A percentile compares a stretch with the other conserved stretches of the same genome.
Evolutionary conservation across 2,329 filamentous ascomycete genomes (phyloP).

Genomic region (Chaetomium sp.): DNA sequence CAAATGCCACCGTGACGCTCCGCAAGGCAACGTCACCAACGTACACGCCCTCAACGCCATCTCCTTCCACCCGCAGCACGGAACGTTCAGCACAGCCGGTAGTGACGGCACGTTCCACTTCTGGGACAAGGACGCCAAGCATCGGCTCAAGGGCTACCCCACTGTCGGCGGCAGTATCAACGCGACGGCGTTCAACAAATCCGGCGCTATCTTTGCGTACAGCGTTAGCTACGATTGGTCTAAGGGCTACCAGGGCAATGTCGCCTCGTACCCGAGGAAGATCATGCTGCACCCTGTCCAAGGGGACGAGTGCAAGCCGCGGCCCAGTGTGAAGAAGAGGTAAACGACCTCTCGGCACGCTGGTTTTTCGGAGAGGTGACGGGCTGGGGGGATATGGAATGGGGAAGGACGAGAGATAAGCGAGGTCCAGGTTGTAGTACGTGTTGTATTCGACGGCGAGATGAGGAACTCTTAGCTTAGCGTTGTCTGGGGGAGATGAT

Average conservation of each 20-base stretch:
- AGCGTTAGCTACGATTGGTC: conserved; percentile 97
- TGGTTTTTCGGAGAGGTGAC: neutral
- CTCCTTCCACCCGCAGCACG: conserved; percentile 92
- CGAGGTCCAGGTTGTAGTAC: no score
- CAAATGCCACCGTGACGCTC: conserved; percentile 90
- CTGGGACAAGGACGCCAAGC: conserved; percentile 90
- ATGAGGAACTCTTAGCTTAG: no score
- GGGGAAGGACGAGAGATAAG: neutral
- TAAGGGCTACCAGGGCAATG: conserved; percentile 89
- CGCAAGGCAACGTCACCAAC: conserved; percentile 69
- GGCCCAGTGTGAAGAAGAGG: conserved; percentile 54
- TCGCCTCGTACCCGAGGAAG: conserved; percentile 65
- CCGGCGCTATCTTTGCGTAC: conserved; percentile 78
- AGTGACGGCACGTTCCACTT: conserved; percentile 95
- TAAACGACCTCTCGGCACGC: conserved; percentile 29
- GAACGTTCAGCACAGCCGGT: conserved; percentile 96
- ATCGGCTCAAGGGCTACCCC: conserved; percentile 83
- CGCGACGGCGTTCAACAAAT: conserved; percentile 83
- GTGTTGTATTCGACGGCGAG: no score
- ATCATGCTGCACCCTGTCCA: conserved; percentile 77
- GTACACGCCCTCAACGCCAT: conserved; percentile 97
- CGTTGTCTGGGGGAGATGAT: no score
- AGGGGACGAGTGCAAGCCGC: conserved; percentile 55
- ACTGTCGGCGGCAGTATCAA: conserved; percentile 80
- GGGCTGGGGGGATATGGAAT: no score